Evolutionary conservation across 345 rosid genomes (phyloP).

Genomic region (Geranium rotundifolium): DNA sequence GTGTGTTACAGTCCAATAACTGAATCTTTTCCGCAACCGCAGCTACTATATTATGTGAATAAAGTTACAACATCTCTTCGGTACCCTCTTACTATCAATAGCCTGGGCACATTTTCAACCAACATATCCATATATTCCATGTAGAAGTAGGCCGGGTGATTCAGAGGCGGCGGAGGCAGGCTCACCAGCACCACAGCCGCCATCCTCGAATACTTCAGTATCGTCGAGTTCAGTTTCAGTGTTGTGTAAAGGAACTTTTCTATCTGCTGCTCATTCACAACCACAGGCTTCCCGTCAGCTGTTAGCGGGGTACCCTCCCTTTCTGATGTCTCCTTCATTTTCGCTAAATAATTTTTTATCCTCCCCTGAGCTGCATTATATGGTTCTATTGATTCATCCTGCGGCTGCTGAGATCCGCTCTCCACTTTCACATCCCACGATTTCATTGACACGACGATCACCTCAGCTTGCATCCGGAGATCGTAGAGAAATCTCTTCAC

Average conservation of each 20-base stretch:
- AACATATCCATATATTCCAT: slow-evolving; percentile 99
- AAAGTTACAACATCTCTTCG: slow-evolving; percentile 95
- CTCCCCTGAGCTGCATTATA: slow-evolving; percentile 65
- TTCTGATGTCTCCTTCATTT: slow-evolving; percentile 45
- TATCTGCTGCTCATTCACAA: slow-evolving; percentile 68
- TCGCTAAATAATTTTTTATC: slow-evolving; percentile 48
- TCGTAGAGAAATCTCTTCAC: slow-evolving; percentile 92
- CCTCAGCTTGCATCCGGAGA: slow-evolving; percentile 99
- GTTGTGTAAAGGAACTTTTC: slow-evolving; percentile 77
- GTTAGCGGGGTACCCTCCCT: slow-evolving; percentile 32
- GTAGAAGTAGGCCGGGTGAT: slow-evolving; percentile 88
- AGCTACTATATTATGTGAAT: slow-evolving; percentile 41
- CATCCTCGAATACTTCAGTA: slow-evolving; percentile 73
- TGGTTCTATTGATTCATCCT: slow-evolving; percentile 70
- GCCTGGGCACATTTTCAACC: slow-evolving; percentile 90
- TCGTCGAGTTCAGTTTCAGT: slow-evolving; percentile 76
- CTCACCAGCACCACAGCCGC: slow-evolving; percentile 90
- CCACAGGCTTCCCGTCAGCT: slow-evolving; percentile 78
- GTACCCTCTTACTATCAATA: slow-evolving; percentile 94
- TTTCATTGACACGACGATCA: slow-evolving; percentile 82
- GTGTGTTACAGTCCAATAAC: neutral
- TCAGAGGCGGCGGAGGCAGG: slow-evolving; percentile 58
- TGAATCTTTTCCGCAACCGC: neutral
- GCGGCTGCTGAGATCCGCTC: slow-evolving; percentile 50
- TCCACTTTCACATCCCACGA: slow-evolving; percentile 79